Base-by-base conservation (phyloP, 1,284 basidiomycete genomes). In the Paramarasmius palmivorus region DNA sequence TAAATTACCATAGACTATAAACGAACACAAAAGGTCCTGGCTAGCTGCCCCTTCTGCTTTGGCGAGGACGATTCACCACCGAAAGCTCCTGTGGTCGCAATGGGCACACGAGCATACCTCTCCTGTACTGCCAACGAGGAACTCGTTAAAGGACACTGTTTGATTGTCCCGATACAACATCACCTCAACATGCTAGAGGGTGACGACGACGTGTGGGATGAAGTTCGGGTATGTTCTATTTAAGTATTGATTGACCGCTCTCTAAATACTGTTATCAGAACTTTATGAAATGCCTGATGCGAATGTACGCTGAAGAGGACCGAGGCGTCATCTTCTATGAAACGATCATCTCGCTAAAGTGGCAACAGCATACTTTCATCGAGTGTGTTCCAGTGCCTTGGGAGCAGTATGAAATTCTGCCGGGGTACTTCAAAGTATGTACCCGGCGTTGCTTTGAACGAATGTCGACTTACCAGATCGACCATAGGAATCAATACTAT, bases 221-320 rank as follows among this genome's bases (percentile, higher is more conserved):
- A 98, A 80, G 85, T 94, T 54, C 81, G 81, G 70, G 95, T 95
- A 65, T 53, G 89, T 75, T 20, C 51, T 39, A 58, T 49, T 48
- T 25, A 32, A 5, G 6, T 46, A 19, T 44, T 22, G 2, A 38
- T 23, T 37, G 23, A 17, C 20, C 42, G 32, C 29, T 50, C 19
- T 45, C 50, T 54, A 32, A 55, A 42, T 40, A 50, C 10, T 45
- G 19, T 46, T 59, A 19, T 2, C 57, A 97, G 93, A 99, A 99
- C 68, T 99, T 98, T 66, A 98, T 98, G 94, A 99, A 99, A 73
- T 96, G 93, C 62, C 75, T 99, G 15, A 96, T 98, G 85, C 85
- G 85, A 54, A 94, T 97, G 91, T 95, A 88, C 61, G 88, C 92
- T 0, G 88, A 92, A 60, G 84, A 93, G 57, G 90, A 94, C 68